Percentiles rank a stretch among this genome's conserved stretches.
phyloP scores from a whole-genome alignment of 371 early-diverging fungal genomes.

The Syncephalastrum monosporum region DNA sequence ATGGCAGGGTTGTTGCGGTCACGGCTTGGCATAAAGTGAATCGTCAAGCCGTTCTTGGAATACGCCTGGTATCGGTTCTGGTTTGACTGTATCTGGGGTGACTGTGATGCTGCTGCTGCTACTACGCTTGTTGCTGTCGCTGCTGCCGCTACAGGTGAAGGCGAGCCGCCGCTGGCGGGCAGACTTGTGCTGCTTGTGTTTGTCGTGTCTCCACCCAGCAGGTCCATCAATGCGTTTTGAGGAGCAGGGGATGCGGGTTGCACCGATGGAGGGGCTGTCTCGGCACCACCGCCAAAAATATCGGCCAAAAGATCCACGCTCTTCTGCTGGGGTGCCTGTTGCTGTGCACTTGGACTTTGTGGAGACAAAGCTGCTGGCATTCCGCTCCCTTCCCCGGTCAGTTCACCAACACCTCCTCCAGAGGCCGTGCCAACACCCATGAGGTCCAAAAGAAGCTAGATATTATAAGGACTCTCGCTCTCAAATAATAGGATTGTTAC shows the following conservation, averaged over 20 bases:
- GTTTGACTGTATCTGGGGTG: slow-evolving; percentile 3
- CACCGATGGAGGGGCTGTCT: slow-evolving; percentile 12
- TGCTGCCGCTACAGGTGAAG: slow-evolving; percentile 12
- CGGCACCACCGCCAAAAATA: slow-evolving; percentile 60
- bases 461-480: neutral
- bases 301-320: slow-evolving; percentile 80
- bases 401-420: slow-evolving; percentile 15
- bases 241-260: slow-evolving; percentile 33
- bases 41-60: slow-evolving; percentile 71
- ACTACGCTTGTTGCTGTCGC: slow-evolving; percentile 19
- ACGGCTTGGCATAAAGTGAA: slow-evolving; percentile 68
- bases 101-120: slow-evolving; percentile 8
- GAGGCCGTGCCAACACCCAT: slow-evolving; percentile 74
- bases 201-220: slow-evolving; percentile 26
- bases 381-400: slow-evolving; percentile 6
- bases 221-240: slow-evolving; percentile 31
- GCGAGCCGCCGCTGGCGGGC: slow-evolving; percentile 5
- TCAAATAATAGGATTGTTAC: slow-evolving; percentile 9
- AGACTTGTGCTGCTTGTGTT: neutral
- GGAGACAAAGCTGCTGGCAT: slow-evolving; percentile 35
- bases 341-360: slow-evolving; percentile 28
- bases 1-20: slow-evolving; percentile 58
- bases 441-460: slow-evolving; percentile 71
- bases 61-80: slow-evolving; percentile 62
- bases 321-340: slow-evolving; percentile 27